These are phyloP conservation scores for Moesziomyces aphidis DNA, from an alignment of 1,284 basidiomycete species.

Conservation along the genomic window DNA sequence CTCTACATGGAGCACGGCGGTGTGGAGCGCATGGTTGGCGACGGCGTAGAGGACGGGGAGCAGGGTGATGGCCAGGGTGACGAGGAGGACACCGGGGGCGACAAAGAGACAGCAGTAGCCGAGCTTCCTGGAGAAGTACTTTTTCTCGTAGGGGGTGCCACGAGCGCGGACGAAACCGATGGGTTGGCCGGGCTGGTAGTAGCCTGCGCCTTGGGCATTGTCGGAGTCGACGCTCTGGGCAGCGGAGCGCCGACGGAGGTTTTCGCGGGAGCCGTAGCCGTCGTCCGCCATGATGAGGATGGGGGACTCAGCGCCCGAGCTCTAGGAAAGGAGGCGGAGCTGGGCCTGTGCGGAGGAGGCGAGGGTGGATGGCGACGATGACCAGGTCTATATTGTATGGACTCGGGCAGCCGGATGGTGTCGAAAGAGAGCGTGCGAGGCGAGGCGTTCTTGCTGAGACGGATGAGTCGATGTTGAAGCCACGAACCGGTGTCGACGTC, in stretches of 20 bases:
- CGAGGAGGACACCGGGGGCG: slow-evolving; percentile 53
- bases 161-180: slow-evolving; percentile 62
- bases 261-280: slow-evolving; percentile 50
- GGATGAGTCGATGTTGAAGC: background rate
- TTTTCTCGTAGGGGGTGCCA: slow-evolving; percentile 65
- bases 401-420: background rate
- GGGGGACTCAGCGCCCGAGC: slow-evolving; percentile 36
- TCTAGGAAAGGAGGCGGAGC: background rate
- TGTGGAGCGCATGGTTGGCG: slow-evolving; percentile 67
- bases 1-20: slow-evolving; percentile 63
- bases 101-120: slow-evolving; percentile 61
- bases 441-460: no score
- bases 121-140: slow-evolving; percentile 62
- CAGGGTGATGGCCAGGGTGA: slow-evolving; percentile 60
- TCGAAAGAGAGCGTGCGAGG: background rate
- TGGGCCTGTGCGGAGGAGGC: no score
- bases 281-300: slow-evolving; percentile 43
- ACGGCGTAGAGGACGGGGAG: slow-evolving; percentile 67
- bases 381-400: background rate
- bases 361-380: background rate
- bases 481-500: background rate
- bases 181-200: slow-evolving; percentile 56
- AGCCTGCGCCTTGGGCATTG: slow-evolving; percentile 35
- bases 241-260: slow-evolving; percentile 46
- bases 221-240: slow-evolving; percentile 36